phyloP scores from a whole-genome alignment of 805 yeast genomes.

The Brettanomyces nanus region DNA sequence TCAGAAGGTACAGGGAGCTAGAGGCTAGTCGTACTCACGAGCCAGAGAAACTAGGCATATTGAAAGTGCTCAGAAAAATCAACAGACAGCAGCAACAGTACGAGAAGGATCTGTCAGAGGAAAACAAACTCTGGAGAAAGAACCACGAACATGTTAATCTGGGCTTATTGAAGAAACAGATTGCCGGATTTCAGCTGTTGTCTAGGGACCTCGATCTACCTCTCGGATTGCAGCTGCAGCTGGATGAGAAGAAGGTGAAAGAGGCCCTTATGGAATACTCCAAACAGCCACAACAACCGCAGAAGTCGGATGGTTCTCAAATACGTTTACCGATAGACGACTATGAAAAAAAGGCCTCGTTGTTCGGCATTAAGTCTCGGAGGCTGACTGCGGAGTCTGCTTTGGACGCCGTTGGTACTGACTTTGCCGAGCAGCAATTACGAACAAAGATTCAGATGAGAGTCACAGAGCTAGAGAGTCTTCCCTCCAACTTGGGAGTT shows the following conservation, averaged over 20 bases:
- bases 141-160: conserved; percentile 31
- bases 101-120: conserved; percentile 18
- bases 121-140: conserved; percentile 23
- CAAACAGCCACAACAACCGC: conserved; percentile 3
- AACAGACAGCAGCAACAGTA: conserved; percentile 34
- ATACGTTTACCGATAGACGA: conserved; percentile 19
- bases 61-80: conserved; percentile 31
- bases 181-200: conserved; percentile 54
- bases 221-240: conserved; percentile 34
- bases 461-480: conserved; percentile 49
- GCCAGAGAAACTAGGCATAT: conserved; percentile 37
- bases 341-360: conserved; percentile 30
- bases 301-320: not conserved
- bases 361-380: conserved; percentile 31
- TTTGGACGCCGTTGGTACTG: conserved; percentile 39
- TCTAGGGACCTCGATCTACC: conserved; percentile 64
- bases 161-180: conserved; percentile 45
- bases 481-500: conserved; percentile 68
- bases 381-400: conserved; percentile 25
- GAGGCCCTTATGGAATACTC: conserved; percentile 4
- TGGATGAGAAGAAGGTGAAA: conserved; percentile 17
- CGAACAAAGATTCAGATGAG: conserved; percentile 48
- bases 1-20: conserved; percentile 23
- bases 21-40: conserved; percentile 13
- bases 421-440: conserved; percentile 44